Evolutionary conservation across 768 basidiomycete genomes (phyloP).

Genomic region (Suillus sp.): DNA sequence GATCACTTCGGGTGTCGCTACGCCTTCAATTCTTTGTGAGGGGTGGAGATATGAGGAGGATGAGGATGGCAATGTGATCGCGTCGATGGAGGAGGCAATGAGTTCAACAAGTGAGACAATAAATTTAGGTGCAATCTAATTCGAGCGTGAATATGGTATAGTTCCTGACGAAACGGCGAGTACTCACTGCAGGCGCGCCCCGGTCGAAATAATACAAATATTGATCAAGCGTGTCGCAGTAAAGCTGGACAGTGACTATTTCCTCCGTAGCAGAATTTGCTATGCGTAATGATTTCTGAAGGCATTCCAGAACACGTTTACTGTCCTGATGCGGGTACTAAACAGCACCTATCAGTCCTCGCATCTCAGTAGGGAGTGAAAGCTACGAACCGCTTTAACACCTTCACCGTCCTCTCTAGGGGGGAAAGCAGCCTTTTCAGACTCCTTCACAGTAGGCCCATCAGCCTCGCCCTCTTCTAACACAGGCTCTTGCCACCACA

Average conservation of each 20-base stretch:
- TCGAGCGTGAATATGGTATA: background rate
- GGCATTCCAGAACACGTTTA: conserved; percentile 95
- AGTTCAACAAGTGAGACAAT: conserved; percentile 96
- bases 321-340: conserved; percentile 91
- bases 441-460: conserved; percentile 32
- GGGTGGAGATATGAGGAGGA: conserved; percentile 71
- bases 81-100: conserved; percentile 93
- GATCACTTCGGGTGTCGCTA: conserved; percentile 93
- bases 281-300: conserved; percentile 95
- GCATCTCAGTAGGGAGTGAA: conserved; percentile 2
- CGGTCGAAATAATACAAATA: conserved; percentile 97
- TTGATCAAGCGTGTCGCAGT: conserved; percentile 94
- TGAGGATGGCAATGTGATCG: conserved; percentile 66
- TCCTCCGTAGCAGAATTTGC: conserved; percentile 97
- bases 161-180: conserved; percentile 3
- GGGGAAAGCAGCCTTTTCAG: conserved; percentile 18
- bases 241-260: conserved; percentile 93
- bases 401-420: conserved; percentile 44
- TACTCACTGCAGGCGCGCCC: conserved; percentile 83
- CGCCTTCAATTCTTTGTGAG: conserved; percentile 87
- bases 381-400: conserved; percentile 56
- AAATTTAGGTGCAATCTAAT: conserved; percentile 90
- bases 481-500: conserved; percentile 91
- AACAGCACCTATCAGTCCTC: background rate
- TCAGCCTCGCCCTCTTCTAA: conserved; percentile 45